Percentiles rank a stretch among this genome's conserved stretches.
phyloP scores from a whole-genome alignment of 2,329 filamentous ascomycete genomes.

The Neopestalotiopsis sp. region DNA sequence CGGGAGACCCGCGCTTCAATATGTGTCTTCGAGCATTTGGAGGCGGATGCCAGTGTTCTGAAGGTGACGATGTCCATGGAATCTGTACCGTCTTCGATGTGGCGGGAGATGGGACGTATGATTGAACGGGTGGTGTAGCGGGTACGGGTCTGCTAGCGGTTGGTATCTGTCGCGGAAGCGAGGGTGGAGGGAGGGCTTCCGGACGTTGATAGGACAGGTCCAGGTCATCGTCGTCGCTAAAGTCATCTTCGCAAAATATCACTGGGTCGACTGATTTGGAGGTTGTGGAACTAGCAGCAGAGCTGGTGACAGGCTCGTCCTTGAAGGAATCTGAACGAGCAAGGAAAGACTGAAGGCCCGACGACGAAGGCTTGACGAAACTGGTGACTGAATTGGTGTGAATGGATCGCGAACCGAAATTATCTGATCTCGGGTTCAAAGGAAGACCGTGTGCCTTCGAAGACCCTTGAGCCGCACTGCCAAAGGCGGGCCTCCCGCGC shows the following conservation, averaged over 20 bases:
- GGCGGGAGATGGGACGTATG: constrained; percentile 24
- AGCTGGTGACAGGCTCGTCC: constrained; percentile 43
- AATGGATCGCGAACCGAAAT: constrained; percentile 29
- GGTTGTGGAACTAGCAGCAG: constrained; percentile 32
- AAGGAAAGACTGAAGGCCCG: constrained; percentile 47
- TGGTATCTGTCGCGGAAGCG: constrained; percentile 30
- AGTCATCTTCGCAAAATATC: constrained; percentile 80
- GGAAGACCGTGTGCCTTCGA: constrained; percentile 42
- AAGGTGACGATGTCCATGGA: constrained; percentile 76
- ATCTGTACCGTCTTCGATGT: constrained; percentile 42
- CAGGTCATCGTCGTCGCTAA: constrained; percentile 81
- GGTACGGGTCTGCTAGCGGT: constrained; percentile 17
- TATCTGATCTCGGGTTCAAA: constrained; percentile 40
- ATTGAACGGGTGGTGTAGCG: constrained; percentile 25
- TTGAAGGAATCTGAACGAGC: constrained; percentile 54
- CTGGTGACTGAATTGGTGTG: constrained; percentile 21
- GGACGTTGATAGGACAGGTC: constrained; percentile 72
- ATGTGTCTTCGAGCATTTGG: constrained; percentile 30
- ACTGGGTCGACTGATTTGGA: constrained; percentile 43
- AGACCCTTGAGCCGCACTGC: constrained; percentile 41
- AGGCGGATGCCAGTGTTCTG: constrained; percentile 51
- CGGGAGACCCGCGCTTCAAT: constrained; percentile 48
- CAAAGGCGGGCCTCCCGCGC: constrained; percentile 31
- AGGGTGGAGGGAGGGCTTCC: constrained; percentile 47
- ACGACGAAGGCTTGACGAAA: constrained; percentile 27